Evolutionary conservation across 352 stramenopile species (phyloP).

Genomic region (Phytophthora uliginosa): DNA sequence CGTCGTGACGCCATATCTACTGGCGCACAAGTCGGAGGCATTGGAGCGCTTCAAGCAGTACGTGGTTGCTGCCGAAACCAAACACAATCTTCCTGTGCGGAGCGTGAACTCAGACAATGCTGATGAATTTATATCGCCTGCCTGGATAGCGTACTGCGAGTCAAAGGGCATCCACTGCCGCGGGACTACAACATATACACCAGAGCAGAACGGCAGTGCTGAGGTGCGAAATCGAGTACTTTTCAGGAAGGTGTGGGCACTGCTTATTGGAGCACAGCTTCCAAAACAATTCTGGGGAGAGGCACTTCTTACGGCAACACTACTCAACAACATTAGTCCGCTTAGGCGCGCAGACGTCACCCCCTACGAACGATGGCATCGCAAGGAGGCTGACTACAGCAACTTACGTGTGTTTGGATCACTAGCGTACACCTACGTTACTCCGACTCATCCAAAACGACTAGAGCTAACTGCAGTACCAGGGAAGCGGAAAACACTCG

Average conservation of each 20-base stretch:
- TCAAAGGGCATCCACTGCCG: constrained; percentile 3
- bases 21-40: constrained; percentile 13
- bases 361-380: constrained; percentile 19
- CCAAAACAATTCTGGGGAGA: constrained; percentile 28
- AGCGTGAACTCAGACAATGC: constrained; percentile 15
- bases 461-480: neutral
- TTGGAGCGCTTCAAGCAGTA: constrained; percentile 13
- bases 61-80: neutral
- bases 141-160: constrained; percentile 1
- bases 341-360: constrained; percentile 1
- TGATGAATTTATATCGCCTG: constrained; percentile 7
- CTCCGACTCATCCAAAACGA: constrained; percentile 2
- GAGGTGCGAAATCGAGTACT: constrained; percentile 22
- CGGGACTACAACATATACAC: constrained; percentile 9
- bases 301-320: neutral
- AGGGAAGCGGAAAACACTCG: constrained; percentile 5
- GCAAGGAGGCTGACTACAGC: constrained; percentile 14
- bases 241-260: constrained; percentile 14
- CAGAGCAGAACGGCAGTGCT: constrained; percentile 19
- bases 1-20: constrained; percentile 4
- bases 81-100: constrained; percentile 7
- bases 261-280: constrained; percentile 13
- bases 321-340: constrained; percentile 9
- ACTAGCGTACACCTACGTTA: constrained; percentile 15
- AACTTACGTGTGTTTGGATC: constrained; percentile 19